These are phyloP conservation scores for Puya raimondii DNA, from an alignment of 176 grass and related monocot genomes.

Conservation along the genomic window DNA sequence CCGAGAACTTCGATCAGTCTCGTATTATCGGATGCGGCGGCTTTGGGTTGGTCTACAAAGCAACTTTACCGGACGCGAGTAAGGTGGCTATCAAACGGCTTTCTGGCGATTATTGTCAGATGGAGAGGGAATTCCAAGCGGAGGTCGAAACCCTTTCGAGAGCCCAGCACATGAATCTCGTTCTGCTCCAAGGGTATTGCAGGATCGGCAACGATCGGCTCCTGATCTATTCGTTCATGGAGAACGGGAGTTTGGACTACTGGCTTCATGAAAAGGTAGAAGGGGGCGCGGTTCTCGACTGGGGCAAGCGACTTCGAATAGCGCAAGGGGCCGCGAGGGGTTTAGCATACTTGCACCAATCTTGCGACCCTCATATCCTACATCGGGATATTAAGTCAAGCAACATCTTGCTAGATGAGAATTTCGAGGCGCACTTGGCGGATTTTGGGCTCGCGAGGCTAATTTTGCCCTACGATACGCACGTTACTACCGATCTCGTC, in stretches of 20 bases:
- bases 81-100: slow-evolving; percentile 78
- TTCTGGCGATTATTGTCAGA: slow-evolving; percentile 84
- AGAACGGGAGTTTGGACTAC: slow-evolving; percentile 94
- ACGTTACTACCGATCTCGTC: slow-evolving; percentile 85
- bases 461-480: slow-evolving; percentile 61
- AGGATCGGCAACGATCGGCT: slow-evolving; percentile 72
- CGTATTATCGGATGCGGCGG: slow-evolving; percentile 85
- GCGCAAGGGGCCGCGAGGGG: slow-evolving; percentile 75
- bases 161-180: slow-evolving; percentile 77
- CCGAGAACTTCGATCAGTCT: slow-evolving; percentile 82
- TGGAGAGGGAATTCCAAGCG: slow-evolving; percentile 86
- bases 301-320: slow-evolving; percentile 59
- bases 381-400: slow-evolving; percentile 97
- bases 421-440: slow-evolving; percentile 75
- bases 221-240: slow-evolving; percentile 94
- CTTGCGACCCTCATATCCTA: slow-evolving; percentile 85
- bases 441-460: slow-evolving; percentile 88
- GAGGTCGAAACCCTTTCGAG: slow-evolving; percentile 87
- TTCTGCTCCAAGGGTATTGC: slow-evolving; percentile 79
- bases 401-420: slow-evolving; percentile 84
- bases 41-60: slow-evolving; percentile 89
- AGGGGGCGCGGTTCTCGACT: slow-evolving; percentile 52
- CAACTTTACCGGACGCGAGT: slow-evolving; percentile 53
- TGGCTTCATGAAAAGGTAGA: slow-evolving; percentile 89
- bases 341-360: slow-evolving; percentile 71